phyloP scores from a whole-genome alignment of 306 rosid genomes.

The Prosopis cineraria region DNA sequence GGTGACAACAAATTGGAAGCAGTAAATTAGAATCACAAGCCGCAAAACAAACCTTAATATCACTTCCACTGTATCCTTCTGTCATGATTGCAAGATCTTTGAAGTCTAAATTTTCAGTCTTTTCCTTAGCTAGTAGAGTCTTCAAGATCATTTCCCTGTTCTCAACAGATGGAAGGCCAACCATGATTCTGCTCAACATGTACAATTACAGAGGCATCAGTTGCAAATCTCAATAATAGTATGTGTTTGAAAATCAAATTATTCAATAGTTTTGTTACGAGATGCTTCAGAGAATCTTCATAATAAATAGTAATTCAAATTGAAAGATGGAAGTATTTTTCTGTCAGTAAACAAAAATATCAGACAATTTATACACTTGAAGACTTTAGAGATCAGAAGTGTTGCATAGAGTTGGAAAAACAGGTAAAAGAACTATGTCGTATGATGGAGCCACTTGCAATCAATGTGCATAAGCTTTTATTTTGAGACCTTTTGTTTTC shows the following conservation, averaged over 20 bases:
- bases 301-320: not conserved
- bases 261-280: constrained; percentile 1
- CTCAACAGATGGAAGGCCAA: constrained; percentile 79
- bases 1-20: not conserved
- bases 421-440: not conserved
- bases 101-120: constrained; percentile 61
- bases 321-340: not conserved
- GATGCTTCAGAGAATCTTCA: not conserved
- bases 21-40: constrained; percentile 3
- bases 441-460: constrained; percentile 3
- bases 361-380: not conserved
- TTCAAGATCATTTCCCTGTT: constrained; percentile 73
- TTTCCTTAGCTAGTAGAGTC: constrained; percentile 74
- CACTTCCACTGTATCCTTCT: constrained; percentile 93
- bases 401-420: not conserved
- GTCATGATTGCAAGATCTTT: constrained; percentile 80
- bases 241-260: constrained; percentile 14
- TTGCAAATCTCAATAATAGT: not conserved
- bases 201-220: constrained; percentile 25
- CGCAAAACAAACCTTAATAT: constrained; percentile 71
- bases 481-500: constrained; percentile 3
- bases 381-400: not conserved
- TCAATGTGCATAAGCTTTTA: not conserved
- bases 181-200: constrained; percentile 63
- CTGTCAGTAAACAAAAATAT: not conserved